These are phyloP conservation scores for Eleusine indica DNA, from an alignment of 176 grass and related monocot genomes.

Conservation along the genomic window DNA sequence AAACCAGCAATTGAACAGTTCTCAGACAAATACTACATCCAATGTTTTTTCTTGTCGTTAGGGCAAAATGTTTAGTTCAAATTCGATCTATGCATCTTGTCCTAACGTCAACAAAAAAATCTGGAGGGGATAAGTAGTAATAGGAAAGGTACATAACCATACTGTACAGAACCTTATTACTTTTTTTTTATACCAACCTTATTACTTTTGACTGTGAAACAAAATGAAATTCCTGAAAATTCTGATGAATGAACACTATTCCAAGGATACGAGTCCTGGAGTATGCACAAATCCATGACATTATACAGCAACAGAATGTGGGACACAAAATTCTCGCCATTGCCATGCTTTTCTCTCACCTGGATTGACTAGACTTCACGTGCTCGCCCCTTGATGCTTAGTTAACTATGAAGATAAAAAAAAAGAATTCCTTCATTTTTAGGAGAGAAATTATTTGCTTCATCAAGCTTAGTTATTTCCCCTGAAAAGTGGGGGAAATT, in stretches of 20 bases:
- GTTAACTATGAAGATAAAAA: neutral
- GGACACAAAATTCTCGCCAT: neutral
- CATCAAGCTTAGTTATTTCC: neutral
- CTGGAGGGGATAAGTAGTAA: too few species aligned
- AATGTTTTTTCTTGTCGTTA: too few species aligned
- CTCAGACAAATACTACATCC: too few species aligned
- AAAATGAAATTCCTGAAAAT: neutral
- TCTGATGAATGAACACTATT: neutral
- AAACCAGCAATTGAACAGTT: neutral
- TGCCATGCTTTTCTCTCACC: neutral
- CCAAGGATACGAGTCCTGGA: neutral
- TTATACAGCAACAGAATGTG: neutral
- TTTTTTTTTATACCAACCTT: too few species aligned
- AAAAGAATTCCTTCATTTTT: neutral
- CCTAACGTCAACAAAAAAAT: too few species aligned
- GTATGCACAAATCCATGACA: conserved; percentile 6
- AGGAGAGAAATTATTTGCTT: neutral
- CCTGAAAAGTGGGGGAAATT: neutral
- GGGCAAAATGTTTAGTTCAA: too few species aligned
- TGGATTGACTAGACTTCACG: neutral
- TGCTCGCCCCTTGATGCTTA: neutral
- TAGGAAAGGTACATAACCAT: too few species aligned
- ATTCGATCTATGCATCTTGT: too few species aligned
- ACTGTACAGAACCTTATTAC: too few species aligned
- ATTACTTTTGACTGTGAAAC: too few species aligned